These are phyloP conservation scores for Zygosaccharomyces bisporus DNA, from an alignment of 805 yeast genomes.

Conservation along the genomic window DNA sequence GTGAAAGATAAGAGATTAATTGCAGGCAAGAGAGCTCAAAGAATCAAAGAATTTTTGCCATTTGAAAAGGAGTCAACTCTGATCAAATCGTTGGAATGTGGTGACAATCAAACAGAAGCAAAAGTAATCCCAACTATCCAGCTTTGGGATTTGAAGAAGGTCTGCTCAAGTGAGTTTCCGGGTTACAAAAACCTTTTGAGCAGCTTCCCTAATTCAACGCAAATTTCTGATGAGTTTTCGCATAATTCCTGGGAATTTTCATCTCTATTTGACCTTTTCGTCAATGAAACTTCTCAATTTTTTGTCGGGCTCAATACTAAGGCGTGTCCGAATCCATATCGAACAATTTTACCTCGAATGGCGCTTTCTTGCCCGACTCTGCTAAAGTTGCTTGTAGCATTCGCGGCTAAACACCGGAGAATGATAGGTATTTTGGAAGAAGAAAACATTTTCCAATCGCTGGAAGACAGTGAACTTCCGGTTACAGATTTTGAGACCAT, in stretches of 20 bases:
- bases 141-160: too few species aligned
- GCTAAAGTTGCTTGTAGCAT: conserved; percentile 52
- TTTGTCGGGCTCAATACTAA: conserved; percentile 63
- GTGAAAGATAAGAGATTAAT: conserved; percentile 4
- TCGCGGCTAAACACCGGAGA: conserved; percentile 43
- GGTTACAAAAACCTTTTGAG: neutral
- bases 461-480: conserved; percentile 5
- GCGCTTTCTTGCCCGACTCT: conserved; percentile 56
- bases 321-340: conserved; percentile 59
- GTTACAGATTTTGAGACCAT: conserved; percentile 4
- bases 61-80: neutral
- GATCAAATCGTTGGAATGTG: neutral
- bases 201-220: too few species aligned
- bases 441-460: neutral
- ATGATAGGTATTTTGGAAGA: conserved; percentile 16
- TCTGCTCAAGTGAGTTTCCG: neutral
- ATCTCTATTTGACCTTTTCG: conserved; percentile 59
- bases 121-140: neutral
- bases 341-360: conserved; percentile 59
- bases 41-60: neutral
- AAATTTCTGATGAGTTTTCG: neutral
- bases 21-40: conserved; percentile 1
- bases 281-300: conserved; percentile 54
- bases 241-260: conserved; percentile 37
- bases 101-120: neutral